Percentiles rank a stretch among this genome's conserved stretches.
Conservation (phyloP, 2,329 filamentous ascomycete species). For the Ilyonectria sp. region DNA sequence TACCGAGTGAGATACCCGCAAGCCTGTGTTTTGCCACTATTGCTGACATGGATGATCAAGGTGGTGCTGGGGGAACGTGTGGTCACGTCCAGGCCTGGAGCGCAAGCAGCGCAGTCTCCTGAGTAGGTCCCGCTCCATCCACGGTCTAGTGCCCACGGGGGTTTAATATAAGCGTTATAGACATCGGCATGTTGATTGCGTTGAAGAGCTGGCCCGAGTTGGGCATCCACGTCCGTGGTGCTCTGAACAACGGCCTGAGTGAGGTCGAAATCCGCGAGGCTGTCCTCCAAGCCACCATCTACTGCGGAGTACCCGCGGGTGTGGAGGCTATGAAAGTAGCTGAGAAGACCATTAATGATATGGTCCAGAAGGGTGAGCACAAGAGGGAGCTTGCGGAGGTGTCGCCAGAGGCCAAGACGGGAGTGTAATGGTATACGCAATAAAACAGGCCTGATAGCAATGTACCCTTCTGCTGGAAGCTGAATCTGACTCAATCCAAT, state of each 20-base stretch:
- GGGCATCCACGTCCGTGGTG: conserved; percentile 72
- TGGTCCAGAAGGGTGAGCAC: conserved; percentile 45
- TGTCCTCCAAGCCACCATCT: conserved; percentile 59
- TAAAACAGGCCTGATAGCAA: neutral
- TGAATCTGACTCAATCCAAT: neutral
- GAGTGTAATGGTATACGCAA: neutral
- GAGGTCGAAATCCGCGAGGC: conserved; percentile 72
- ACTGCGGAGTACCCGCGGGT: conserved; percentile 59
- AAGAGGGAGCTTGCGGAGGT: conserved; percentile 23
- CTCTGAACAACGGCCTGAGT: conserved; percentile 72
- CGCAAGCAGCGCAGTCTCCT: conserved; percentile 68
- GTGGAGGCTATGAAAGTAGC: conserved; percentile 55
- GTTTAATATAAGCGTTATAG: neutral
- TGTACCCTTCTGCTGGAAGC: too few relatives aligned
- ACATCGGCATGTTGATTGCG: conserved; percentile 75
- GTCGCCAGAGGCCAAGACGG: conserved; percentile 9
- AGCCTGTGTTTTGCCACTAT: neutral
- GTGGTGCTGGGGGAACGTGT: conserved; percentile 72
- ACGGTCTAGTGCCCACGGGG: neutral
- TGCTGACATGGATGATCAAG: neutral
- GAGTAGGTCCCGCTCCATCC: conserved; percentile 5
- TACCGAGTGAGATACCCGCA: conserved; percentile 60
- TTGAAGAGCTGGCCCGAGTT: conserved; percentile 72
- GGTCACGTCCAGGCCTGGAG: conserved; percentile 74
- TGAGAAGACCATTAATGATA: conserved; percentile 44